These are phyloP conservation scores for Vanderwaltozyma tropicalis DNA, from an alignment of 805 yeast species.

Conservation along the genomic window DNA sequence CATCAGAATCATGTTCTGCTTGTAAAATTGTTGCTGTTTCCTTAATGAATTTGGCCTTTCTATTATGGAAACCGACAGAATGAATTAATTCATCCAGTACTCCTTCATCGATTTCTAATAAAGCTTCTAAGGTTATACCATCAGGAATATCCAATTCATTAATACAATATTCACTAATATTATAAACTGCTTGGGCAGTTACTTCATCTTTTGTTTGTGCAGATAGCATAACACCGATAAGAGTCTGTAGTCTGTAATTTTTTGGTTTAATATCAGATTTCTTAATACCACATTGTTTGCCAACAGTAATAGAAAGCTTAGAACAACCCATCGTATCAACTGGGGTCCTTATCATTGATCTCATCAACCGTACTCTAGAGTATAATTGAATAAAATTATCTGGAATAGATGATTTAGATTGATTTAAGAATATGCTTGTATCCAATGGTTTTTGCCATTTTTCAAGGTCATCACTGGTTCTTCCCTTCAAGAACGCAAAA, in stretches of 20 bases:
- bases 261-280: slow-evolving; percentile 23
- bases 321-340: slow-evolving; percentile 88
- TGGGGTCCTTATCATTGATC: slow-evolving; percentile 59
- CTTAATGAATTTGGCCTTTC: slow-evolving; percentile 66
- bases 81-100: slow-evolving; percentile 56
- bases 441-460: slow-evolving; percentile 11
- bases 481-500: slow-evolving; percentile 17
- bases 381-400: slow-evolving; percentile 47
- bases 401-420: slow-evolving; percentile 23
- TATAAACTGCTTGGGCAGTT: slow-evolving; percentile 61
- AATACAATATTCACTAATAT: slow-evolving; percentile 41
- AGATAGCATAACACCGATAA: slow-evolving; percentile 76
- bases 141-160: slow-evolving; percentile 30
- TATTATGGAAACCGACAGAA: slow-evolving; percentile 77
- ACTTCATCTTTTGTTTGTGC: slow-evolving; percentile 89
- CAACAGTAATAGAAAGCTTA: slow-evolving; percentile 35
- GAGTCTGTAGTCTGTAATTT: slow-evolving; percentile 56
- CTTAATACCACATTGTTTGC: slow-evolving; percentile 19
- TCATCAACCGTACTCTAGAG: slow-evolving; percentile 53
- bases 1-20: slow-evolving; percentile 47
- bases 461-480: slow-evolving; percentile 14
- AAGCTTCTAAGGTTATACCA: slow-evolving; percentile 50
- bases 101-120: slow-evolving; percentile 39
- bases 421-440: slow-evolving; percentile 1
- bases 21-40: slow-evolving; percentile 44